These are phyloP conservation scores for Oryza glaberrima DNA, from an alignment of 176 grass and related monocot genomes.

Conservation along the genomic window DNA sequence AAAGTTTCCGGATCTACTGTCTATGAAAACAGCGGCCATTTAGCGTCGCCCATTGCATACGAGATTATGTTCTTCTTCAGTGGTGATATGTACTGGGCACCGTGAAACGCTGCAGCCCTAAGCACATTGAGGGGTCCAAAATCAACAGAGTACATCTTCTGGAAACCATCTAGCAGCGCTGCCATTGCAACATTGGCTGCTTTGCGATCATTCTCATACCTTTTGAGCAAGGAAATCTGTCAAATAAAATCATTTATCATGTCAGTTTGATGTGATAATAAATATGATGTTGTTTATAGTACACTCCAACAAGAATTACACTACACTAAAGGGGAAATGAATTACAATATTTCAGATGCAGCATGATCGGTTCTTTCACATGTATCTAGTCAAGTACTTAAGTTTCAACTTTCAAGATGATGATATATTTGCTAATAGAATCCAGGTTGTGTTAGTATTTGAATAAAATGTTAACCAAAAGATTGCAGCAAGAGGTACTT, in stretches of 20 bases:
- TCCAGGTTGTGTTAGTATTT: background rate
- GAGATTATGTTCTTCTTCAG: conserved; percentile 84
- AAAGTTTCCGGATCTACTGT: background rate
- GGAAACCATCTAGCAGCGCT: conserved; percentile 86
- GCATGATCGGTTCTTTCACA: background rate
- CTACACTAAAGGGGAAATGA: background rate
- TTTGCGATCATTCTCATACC: conserved; percentile 80
- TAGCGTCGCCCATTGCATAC: conserved; percentile 82
- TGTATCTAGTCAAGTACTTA: background rate
- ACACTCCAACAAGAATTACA: background rate
- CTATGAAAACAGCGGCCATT: conserved; percentile 65
- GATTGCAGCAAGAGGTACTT: conserved; percentile 29
- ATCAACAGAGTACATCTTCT: conserved; percentile 88
- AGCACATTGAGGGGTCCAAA: conserved; percentile 82
- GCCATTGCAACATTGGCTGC: conserved; percentile 72
- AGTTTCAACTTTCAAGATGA: background rate
- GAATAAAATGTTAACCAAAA: background rate
- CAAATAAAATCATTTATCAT: background rate
- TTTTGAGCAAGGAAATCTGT: conserved; percentile 68
- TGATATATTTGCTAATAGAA: background rate
- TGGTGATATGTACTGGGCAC: conserved; percentile 74
- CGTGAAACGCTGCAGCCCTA: conserved; percentile 82
- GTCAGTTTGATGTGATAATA: background rate
- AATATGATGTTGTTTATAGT: background rate
- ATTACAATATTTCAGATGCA: conserved; percentile 8